Conservation (phyloP, 1,284 basidiomycete species). For the Apiotrichum mycotoxinovorans region DNA sequence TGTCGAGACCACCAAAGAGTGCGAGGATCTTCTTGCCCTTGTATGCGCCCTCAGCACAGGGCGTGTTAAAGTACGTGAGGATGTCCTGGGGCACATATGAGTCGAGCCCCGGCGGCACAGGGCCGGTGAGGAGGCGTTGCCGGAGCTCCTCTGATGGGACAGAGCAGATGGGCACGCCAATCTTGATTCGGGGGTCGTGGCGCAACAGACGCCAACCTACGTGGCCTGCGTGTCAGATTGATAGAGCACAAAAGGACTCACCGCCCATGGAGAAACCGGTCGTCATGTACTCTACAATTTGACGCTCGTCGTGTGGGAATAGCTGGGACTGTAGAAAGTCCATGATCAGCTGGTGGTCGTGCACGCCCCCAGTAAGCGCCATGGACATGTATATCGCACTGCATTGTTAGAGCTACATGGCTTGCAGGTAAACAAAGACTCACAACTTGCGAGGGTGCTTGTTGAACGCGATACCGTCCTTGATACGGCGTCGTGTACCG, state of each 20-base stretch:
- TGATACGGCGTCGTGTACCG: slow-evolving; percentile 51
- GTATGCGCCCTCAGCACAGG: slow-evolving; percentile 47
- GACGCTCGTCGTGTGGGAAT: slow-evolving; percentile 66
- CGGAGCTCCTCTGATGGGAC: slow-evolving; percentile 9
- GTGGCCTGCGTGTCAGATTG: slow-evolving; percentile 1
- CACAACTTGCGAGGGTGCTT: slow-evolving; percentile 61
- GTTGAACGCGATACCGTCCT: slow-evolving; percentile 60
- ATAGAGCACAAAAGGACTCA: slow-evolving; percentile 2
- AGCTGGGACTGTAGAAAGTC: slow-evolving; percentile 74
- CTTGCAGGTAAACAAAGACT: background rate
- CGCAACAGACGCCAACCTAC: slow-evolving; percentile 16
- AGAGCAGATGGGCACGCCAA: slow-evolving; percentile 17
- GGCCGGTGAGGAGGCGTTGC: background rate
- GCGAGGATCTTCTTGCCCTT: slow-evolving; percentile 65
- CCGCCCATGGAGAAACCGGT: slow-evolving; percentile 56
- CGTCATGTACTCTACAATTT: slow-evolving; percentile 63
- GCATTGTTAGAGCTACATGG: background rate
- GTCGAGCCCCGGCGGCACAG: background rate
- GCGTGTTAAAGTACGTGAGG: background rate
- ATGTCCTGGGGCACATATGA: background rate
- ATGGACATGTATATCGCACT: slow-evolving; percentile 8
- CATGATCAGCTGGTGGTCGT: slow-evolving; percentile 73
- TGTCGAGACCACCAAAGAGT: slow-evolving; percentile 56
- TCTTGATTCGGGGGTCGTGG: slow-evolving; percentile 29
- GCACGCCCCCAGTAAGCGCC: slow-evolving; percentile 6